Conservation (phyloP, 495 filamentous ascomycete species). For the Xylaria acuta region DNA sequence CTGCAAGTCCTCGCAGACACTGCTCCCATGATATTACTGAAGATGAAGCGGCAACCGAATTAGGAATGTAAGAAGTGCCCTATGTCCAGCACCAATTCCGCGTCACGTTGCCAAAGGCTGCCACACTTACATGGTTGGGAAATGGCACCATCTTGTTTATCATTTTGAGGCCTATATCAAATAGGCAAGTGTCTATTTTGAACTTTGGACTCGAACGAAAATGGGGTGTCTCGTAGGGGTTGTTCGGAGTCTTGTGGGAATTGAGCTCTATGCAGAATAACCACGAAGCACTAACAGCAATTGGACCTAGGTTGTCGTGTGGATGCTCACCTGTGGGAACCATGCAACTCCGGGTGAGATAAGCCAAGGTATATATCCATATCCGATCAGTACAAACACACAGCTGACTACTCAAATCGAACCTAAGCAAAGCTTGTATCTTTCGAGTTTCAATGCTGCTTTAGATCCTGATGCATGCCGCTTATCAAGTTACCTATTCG, state of each 20-base stretch:
- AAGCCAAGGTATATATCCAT: background rate
- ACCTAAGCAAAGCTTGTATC: background rate
- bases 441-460: background rate
- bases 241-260: background rate
- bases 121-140: constrained; percentile 15
- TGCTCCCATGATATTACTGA: constrained; percentile 13
- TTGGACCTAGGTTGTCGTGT: background rate
- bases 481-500: background rate
- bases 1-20: background rate
- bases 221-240: background rate
- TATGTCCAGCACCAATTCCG: background rate
- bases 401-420: background rate
- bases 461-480: background rate
- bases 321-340: background rate
- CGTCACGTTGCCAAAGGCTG: background rate
- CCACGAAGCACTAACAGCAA: background rate
- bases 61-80: constrained; percentile 17
- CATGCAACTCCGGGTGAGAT: background rate
- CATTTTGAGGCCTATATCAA: background rate
- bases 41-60: constrained; percentile 1
- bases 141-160: background rate
- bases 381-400: background rate
- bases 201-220: background rate
- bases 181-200: constrained; percentile 17
- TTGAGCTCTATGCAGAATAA: background rate